Evolutionary conservation across 805 yeast species (phyloP).

Genomic region (Maudiozyma bulderi): DNA sequence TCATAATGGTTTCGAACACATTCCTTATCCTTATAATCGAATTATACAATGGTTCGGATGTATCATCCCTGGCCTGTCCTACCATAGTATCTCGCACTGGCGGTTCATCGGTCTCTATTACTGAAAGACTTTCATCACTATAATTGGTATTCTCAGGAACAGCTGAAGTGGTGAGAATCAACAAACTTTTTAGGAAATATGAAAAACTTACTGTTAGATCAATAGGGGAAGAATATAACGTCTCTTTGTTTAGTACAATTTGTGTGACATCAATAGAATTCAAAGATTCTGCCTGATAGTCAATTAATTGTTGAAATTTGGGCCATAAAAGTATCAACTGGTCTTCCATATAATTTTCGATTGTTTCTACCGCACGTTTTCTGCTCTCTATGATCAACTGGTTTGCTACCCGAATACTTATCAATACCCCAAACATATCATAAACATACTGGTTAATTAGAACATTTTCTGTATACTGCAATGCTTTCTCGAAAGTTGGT

Average conservation of each 20-base stretch:
- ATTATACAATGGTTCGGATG: conserved; percentile 61
- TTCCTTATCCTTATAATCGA: conserved; percentile 61
- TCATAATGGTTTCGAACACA: conserved; percentile 71
- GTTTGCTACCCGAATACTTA: conserved; percentile 65
- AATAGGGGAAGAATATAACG: conserved; percentile 37
- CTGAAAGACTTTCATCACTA: not conserved
- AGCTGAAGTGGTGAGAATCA: conserved; percentile 40
- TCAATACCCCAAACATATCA: conserved; percentile 72
- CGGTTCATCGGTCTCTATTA: not conserved
- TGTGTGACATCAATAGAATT: conserved; percentile 37
- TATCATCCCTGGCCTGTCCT: conserved; percentile 1
- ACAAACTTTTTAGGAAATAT: conserved; percentile 56
- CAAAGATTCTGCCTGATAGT: conserved; percentile 64
- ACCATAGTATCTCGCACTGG: not conserved
- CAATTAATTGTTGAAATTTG: conserved; percentile 64
- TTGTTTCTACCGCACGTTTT: conserved; percentile 56
- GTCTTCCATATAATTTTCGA: conserved; percentile 56
- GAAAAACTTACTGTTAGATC: conserved; percentile 74
- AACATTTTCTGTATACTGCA: conserved; percentile 37
- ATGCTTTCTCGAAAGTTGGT: conserved; percentile 43
- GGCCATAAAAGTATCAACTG: conserved; percentile 77
- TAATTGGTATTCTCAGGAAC: conserved; percentile 9
- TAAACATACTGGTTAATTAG: conserved; percentile 31
- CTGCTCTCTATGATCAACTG: conserved; percentile 56
- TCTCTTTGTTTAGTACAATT: conserved; percentile 16